Percentiles rank a stretch among this genome's conserved stretches.
Conservation (phyloP, 2,329 filamentous ascomycete species). For the Xylaria sp. region DNA sequence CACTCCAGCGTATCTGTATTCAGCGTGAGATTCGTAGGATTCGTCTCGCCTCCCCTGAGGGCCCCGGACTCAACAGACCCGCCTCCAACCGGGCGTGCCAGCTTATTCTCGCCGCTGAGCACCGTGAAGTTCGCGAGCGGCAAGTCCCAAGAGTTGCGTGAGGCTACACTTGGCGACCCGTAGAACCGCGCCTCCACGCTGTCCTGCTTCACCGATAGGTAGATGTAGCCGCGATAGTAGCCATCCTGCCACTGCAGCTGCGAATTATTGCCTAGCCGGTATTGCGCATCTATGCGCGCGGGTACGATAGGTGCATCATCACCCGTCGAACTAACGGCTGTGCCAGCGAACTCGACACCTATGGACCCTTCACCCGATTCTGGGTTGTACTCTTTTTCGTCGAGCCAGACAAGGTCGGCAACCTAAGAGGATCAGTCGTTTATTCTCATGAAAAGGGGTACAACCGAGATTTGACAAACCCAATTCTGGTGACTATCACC, state of each 20-base stretch:
- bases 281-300: slow-evolving; percentile 59
- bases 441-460: not conserved
- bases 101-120: slow-evolving; percentile 67
- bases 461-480: slow-evolving; percentile 52
- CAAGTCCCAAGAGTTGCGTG: slow-evolving; percentile 72
- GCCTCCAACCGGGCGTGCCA: slow-evolving; percentile 58
- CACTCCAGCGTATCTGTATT: slow-evolving; percentile 47
- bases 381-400: slow-evolving; percentile 63
- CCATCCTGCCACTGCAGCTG: slow-evolving; percentile 79
- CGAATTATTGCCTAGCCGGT: slow-evolving; percentile 57
- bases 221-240: slow-evolving; percentile 80
- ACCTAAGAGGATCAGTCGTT: slow-evolving; percentile 42
- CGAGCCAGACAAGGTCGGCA: slow-evolving; percentile 68
- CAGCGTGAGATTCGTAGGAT: slow-evolving; percentile 64
- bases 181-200: slow-evolving; percentile 73
- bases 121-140: slow-evolving; percentile 78
- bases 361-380: slow-evolving; percentile 65
- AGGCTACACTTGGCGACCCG: slow-evolving; percentile 67
- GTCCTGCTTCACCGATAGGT: slow-evolving; percentile 68
- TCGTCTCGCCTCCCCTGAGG: slow-evolving; percentile 59
- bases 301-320: slow-evolving; percentile 65
- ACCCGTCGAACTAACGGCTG: slow-evolving; percentile 73
- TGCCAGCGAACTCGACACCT: slow-evolving; percentile 73
- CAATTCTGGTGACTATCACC: slow-evolving; percentile 77
- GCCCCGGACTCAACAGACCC: slow-evolving; percentile 64